Base-by-base conservation (phyloP, 331 rosid genomes). In the Pyracantha coccinea region DNA sequence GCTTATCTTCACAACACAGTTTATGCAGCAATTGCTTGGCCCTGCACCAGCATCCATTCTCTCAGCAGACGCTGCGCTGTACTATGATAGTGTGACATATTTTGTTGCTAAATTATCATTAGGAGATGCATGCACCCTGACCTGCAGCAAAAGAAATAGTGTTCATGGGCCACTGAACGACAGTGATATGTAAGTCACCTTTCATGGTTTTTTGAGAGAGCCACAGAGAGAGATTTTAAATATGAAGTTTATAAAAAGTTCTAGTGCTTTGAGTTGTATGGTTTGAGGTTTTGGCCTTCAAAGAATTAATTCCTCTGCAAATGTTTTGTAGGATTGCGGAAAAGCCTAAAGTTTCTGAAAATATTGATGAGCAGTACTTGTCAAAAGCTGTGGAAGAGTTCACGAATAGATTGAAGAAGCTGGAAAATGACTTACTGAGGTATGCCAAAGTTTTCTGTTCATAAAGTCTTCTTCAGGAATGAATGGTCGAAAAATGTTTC, bases 61-160 rank as follows among this genome's bases (percentile, higher is more conserved):
- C 63, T 63, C 85, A 17, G 88, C 85, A 57, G 79, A 86, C 16
- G 81, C 83, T 69, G 72, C 76, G n/a, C 77, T 80, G 35, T 66
- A 81, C 68, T 74, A 82, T 59, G 90, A 86, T 20, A 74, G 79
- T 58, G 79, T 82, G 78, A 38, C 72, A n/a, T 82, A 75, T 80
- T 79, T 45, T 69, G 81, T 81, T 72, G 81, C 86, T 33, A 77
- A 82, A 73, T 60, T 74, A 20, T 84, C 86, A 5, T 66, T 86
- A 50, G 86, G 85, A 20, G 85, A 82, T 81, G 79, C 88, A 4
- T 86, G 90, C 88, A 79, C 86, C 79, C 78, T 84, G 79, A 71
- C 69, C 68, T 57, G 69, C 69, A 45, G 66, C 68, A 44, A 41
- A 58, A 71, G 71, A 62, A 79, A 79, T 52, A 77, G 69, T 72